Evolutionary conservation across 202 grass and related monocot species (phyloP), one percentile per base, ranked within the genome.

Genomic region (Digitaria exilis): DNA sequence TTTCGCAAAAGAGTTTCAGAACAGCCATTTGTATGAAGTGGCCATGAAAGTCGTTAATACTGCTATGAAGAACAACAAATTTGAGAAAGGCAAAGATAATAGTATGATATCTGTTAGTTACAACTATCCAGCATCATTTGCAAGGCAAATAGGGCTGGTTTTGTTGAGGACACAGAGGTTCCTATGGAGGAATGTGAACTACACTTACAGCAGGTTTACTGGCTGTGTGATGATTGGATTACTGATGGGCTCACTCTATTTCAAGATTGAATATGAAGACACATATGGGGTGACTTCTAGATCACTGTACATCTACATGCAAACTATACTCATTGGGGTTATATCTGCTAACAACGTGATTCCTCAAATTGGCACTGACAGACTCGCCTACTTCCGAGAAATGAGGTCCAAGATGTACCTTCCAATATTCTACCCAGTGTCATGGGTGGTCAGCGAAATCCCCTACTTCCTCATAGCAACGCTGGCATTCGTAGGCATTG

Each of bases 261-360:
- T 74, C 42, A 71, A 83, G 56, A 83, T 83, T 48, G 30, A 83
- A 54, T 57, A 75, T 9, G 72, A 75, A 57, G 52, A 83, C 43
- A 74, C 69, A 73, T 83, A 83, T 8, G 80, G 69, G 18, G 69
- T 83, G 54, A 83, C 69, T 50, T 83, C 80, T 18, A 70, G 69
- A 21, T 83, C 80, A 64, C 71, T 83, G 39, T 83, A 83, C 69
- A 74, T 65, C 39, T 83, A 83, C 19, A 83, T 74, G 80, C 80
- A 83, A 61, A 63, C 57, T 60, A 83, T 83, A 83, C 80, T 83
- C 80, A 73, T 83, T 7, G 80, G 69, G 35, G 80, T 83, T 44
- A 83, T 83, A 74, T 83, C 80, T 18, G 80, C 80, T 22, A 83
- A 83, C 56, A 74, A 83, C 21, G 80, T 83, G 42, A 64, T 83